Evolutionary conservation across 202 grass and related monocot species (phyloP).

Genomic region (Saccharum hybrid): DNA sequence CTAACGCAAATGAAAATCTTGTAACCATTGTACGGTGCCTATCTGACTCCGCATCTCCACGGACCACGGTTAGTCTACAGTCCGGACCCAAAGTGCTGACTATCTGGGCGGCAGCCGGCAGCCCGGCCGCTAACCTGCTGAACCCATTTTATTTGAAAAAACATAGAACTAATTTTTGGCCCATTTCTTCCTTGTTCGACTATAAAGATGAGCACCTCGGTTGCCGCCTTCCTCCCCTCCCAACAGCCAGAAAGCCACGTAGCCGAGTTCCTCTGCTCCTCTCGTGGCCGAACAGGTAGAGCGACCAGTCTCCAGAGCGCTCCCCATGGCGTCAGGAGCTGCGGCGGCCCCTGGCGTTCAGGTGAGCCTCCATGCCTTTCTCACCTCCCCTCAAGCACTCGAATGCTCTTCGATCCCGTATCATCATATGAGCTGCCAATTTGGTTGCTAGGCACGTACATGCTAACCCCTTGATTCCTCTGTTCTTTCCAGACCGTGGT

Average conservation of each 20-base stretch:
- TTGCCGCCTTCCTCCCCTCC: constrained; percentile 17
- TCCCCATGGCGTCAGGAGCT: constrained; percentile 51
- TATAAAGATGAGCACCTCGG: constrained; percentile 44
- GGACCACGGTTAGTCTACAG: background rate
- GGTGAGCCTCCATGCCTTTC: constrained; percentile 17
- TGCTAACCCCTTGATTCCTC: background rate
- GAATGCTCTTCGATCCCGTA: background rate
- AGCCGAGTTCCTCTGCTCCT: constrained; percentile 9
- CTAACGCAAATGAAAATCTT: background rate
- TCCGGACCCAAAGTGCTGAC: background rate
- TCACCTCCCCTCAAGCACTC: background rate
- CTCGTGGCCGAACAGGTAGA: background rate
- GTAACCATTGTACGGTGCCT: too few species aligned
- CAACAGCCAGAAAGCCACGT: constrained; percentile 17
- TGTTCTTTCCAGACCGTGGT: constrained; percentile 58
- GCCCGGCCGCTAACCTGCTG: background rate
- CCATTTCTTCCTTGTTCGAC: background rate
- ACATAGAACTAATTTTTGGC: background rate
- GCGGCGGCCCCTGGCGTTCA: constrained; percentile 22
- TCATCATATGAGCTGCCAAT: background rate
- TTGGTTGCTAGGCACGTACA: background rate
- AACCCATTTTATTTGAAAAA: background rate
- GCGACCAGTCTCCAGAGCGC: constrained; percentile 22
- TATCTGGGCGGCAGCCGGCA: background rate
- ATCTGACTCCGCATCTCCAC: background rate